Evolutionary conservation across 345 rosid genomes (phyloP).

Genomic region (Lumnitzera littorea): DNA sequence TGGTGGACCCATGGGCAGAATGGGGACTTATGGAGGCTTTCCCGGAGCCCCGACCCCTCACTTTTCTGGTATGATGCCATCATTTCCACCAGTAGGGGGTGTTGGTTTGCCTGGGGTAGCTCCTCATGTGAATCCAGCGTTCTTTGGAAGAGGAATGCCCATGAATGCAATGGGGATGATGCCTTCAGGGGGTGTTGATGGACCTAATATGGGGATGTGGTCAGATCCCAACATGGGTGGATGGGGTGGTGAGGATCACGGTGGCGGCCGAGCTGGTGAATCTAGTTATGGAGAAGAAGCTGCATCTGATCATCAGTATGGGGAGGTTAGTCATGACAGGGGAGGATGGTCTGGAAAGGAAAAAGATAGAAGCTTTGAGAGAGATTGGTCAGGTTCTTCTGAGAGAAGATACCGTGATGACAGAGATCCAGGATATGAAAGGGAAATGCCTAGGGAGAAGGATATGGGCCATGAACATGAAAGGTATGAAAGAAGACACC

Average conservation of each 20-base stretch:
- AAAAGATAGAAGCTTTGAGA: slow-evolving; percentile 59
- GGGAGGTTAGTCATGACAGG: slow-evolving; percentile 63
- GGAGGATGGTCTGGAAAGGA: slow-evolving; percentile 55
- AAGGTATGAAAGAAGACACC: slow-evolving; percentile 52
- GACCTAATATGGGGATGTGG: slow-evolving; percentile 82
- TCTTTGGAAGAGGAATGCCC: slow-evolving; percentile 71
- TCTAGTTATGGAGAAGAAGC: slow-evolving; percentile 88
- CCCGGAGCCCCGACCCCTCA: slow-evolving; percentile 67
- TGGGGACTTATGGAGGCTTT: slow-evolving; percentile 71
- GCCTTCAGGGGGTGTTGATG: slow-evolving; percentile 55
- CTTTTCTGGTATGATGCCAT: slow-evolving; percentile 53
- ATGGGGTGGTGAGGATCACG: slow-evolving; percentile 67
- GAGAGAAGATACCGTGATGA: slow-evolving; percentile 68
- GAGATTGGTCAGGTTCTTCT: slow-evolving; percentile 74
- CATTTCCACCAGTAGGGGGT: slow-evolving; percentile 59
- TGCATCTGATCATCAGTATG: slow-evolving; percentile 74
- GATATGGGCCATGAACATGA: slow-evolving; percentile 52
- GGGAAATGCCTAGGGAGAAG: slow-evolving; percentile 54
- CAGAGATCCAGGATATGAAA: slow-evolving; percentile 50
- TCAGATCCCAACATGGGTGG: slow-evolving; percentile 66
- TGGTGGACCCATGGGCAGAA: slow-evolving; percentile 77
- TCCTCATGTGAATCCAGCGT: slow-evolving; percentile 85
- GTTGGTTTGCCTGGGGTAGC: slow-evolving; percentile 77
- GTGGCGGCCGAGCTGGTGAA: slow-evolving; percentile 67
- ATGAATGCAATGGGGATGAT: slow-evolving; percentile 78